These are phyloP conservation scores for Apiospora hydei DNA, from an alignment of 2,329 filamentous ascomycete species.

Conservation along the genomic window DNA sequence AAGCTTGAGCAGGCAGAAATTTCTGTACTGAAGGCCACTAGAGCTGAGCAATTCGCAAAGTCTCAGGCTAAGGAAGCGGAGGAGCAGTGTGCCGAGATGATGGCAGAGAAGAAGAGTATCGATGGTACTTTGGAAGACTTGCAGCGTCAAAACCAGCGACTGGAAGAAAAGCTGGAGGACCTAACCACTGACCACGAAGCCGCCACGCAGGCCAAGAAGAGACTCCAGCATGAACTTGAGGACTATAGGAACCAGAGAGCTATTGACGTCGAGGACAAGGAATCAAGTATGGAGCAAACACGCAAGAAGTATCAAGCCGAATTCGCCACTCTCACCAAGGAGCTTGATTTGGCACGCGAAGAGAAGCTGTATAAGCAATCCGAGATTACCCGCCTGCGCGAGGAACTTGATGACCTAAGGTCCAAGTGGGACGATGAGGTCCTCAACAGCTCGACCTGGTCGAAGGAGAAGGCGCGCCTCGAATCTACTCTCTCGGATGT, in stretches of 20 bases:
- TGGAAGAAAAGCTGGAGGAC: constrained; percentile 92
- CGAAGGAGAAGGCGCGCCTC: constrained; percentile 93
- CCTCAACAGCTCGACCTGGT: constrained; percentile 96
- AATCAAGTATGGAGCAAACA: constrained; percentile 94
- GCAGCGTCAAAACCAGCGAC: constrained; percentile 85
- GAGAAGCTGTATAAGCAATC: constrained; percentile 85
- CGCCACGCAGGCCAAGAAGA: constrained; percentile 87
- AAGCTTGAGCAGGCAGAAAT: constrained; percentile 98
- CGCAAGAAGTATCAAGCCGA: constrained; percentile 97
- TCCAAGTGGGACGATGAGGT: constrained; percentile 99
- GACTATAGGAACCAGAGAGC: constrained; percentile 95
- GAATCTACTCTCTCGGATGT: constrained; percentile 90
- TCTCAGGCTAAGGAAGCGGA: constrained; percentile 89
- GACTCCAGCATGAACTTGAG: constrained; percentile 95
- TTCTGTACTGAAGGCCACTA: constrained; percentile 86
- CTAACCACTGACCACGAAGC: constrained; percentile 87
- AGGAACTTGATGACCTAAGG: constrained; percentile 92
- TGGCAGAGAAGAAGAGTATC: constrained; percentile 92
- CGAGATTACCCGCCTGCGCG: constrained; percentile 87
- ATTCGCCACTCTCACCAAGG: constrained; percentile 86
- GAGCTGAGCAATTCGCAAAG: constrained; percentile 94
- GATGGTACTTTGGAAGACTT: constrained; percentile 87
- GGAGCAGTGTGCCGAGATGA: constrained; percentile 86
- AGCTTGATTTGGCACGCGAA: constrained; percentile 92
- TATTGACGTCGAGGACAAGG: constrained; percentile 96